phyloP scores from a whole-genome alignment of 176 grass and related monocot species.

The Stipa capillata region DNA sequence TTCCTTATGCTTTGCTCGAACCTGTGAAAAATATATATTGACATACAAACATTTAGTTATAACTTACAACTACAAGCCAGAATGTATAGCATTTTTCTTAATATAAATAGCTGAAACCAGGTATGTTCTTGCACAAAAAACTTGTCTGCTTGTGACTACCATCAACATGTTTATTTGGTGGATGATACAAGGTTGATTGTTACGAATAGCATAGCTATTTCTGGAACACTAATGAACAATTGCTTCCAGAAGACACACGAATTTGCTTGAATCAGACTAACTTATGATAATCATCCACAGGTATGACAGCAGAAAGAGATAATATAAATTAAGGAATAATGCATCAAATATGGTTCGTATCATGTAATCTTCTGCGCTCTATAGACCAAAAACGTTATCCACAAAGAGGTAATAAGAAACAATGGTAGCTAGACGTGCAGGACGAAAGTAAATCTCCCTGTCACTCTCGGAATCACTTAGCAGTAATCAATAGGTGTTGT shows the following conservation, averaged over 20 bases:
- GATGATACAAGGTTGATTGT: neutral
- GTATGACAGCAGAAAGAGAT: neutral
- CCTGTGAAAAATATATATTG: slow-evolving; percentile 31
- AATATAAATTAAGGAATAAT: neutral
- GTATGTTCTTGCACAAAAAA: neutral
- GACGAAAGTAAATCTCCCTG: neutral
- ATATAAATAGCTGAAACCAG: neutral
- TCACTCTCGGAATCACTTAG: neutral
- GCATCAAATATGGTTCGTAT: neutral
- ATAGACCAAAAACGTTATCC: neutral
- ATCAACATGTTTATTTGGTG: neutral
- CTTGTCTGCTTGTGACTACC: neutral
- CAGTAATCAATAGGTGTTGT: neutral
- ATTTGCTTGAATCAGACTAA: neutral
- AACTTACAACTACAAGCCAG: neutral
- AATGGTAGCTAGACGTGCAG: neutral
- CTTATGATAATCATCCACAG: neutral
- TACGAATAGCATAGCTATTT: slow-evolving; percentile 1
- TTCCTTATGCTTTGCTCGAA: slow-evolving; percentile 98
- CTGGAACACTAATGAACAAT: neutral
- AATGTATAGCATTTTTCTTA: neutral
- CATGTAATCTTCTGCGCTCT: neutral
- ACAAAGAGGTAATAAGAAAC: neutral
- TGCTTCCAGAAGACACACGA: neutral
- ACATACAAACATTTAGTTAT: neutral